Conservation (phyloP, 257 asterid genomes). For the Plantago major region DNA sequence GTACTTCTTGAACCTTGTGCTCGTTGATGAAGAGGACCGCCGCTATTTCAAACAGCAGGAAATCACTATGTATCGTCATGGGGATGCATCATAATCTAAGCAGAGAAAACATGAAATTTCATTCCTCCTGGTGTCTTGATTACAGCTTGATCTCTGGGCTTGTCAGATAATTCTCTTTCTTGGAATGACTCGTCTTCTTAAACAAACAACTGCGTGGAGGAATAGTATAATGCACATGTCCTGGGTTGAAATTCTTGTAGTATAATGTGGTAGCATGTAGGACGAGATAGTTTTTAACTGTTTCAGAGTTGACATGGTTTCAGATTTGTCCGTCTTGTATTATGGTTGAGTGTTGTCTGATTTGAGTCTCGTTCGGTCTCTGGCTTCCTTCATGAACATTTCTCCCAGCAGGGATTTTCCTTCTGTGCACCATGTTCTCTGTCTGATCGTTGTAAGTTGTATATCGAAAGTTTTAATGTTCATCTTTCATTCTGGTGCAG, state of each 20-base stretch:
- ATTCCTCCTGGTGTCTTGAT: conserved; percentile 16
- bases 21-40: conserved; percentile 95
- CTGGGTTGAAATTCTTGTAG: conserved; percentile 22
- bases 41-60: conserved; percentile 98
- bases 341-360: too few relatives aligned
- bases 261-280: conserved; percentile 17
- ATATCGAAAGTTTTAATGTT: too few relatives aligned
- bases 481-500: too few relatives aligned
- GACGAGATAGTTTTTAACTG: conserved; percentile 15
- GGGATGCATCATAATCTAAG: conserved; percentile 42
- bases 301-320: conserved; percentile 1
- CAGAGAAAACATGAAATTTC: conserved; percentile 1
- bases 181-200: conserved; percentile 21
- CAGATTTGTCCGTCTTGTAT: too few relatives aligned
- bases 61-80: conserved; percentile 77
- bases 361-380: not conserved
- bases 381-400: conserved; percentile 1
- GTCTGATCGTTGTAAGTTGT: not conserved
- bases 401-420: conserved; percentile 1
- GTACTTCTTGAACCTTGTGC: conserved; percentile 92
- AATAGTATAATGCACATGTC: conserved; percentile 31
- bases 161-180: conserved; percentile 16
- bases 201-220: conserved; percentile 37
- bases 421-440: not conserved
- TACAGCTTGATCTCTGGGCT: conserved; percentile 19